Evolutionary conservation across 2,329 filamentous ascomycete genomes (phyloP).

Genomic region (Zarea fungicola): DNA sequence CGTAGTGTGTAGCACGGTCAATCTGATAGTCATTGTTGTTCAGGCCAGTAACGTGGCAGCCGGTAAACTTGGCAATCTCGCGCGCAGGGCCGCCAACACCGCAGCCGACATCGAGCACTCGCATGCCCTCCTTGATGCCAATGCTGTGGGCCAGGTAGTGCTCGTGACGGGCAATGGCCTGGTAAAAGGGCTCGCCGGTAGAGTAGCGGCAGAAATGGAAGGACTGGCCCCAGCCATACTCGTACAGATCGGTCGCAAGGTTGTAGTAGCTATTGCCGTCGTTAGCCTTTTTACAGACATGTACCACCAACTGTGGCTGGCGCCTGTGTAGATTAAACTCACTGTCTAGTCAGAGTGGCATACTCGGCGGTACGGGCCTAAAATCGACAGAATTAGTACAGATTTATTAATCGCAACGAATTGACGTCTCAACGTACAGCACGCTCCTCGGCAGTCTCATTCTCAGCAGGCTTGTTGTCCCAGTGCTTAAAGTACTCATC

Average conservation of each 20-base stretch:
- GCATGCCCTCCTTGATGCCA: slow-evolving; percentile 78
- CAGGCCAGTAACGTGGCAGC: slow-evolving; percentile 79
- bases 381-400: slow-evolving; percentile 37
- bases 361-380: slow-evolving; percentile 72
- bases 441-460: slow-evolving; percentile 78
- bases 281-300: slow-evolving; percentile 12
- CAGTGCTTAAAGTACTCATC: slow-evolving; percentile 97
- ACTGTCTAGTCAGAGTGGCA: slow-evolving; percentile 89
- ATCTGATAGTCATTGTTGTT: slow-evolving; percentile 99
- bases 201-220: slow-evolving; percentile 98
- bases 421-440: slow-evolving; percentile 50
- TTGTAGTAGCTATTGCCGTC: slow-evolving; percentile 73
- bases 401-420: slow-evolving; percentile 14
- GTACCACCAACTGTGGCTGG: too few species aligned
- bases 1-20: slow-evolving; percentile 82
- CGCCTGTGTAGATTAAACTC: too few species aligned
- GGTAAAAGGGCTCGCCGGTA: slow-evolving; percentile 76
- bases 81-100: slow-evolving; percentile 93
- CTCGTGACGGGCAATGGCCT: slow-evolving; percentile 93
- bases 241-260: slow-evolving; percentile 91
- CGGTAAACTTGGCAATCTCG: slow-evolving; percentile 94
- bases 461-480: slow-evolving; percentile 74
- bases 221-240: slow-evolving; percentile 92
- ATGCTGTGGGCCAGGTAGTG: slow-evolving; percentile 94
- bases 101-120: slow-evolving; percentile 91